Conservation (phyloP, 176 grass and related monocot genomes). For the Hyparrhenia diplandra region DNA sequence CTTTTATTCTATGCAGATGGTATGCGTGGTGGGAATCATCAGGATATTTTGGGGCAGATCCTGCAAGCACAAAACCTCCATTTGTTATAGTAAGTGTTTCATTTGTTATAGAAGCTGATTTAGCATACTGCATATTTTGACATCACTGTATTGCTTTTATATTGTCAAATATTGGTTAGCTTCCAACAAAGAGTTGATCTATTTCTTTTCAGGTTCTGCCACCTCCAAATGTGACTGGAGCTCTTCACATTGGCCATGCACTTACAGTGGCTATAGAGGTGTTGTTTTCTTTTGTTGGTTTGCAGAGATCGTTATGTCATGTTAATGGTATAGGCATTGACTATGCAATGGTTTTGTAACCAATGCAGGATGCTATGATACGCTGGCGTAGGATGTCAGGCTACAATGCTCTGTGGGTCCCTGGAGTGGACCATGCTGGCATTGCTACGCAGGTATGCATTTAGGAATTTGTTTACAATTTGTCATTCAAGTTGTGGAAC, state of each 20-base stretch:
- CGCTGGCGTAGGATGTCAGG: slow-evolving; percentile 91
- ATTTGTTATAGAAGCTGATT: background rate
- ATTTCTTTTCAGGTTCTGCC: slow-evolving; percentile 58
- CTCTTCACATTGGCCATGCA: slow-evolving; percentile 86
- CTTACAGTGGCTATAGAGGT: slow-evolving; percentile 85
- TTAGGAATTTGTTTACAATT: background rate
- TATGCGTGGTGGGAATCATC: slow-evolving; percentile 85
- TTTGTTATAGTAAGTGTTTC: slow-evolving; percentile 76
- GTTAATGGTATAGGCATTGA: slow-evolving; percentile 12
- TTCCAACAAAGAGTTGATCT: background rate
- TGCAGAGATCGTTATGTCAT: background rate
- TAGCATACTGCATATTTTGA: background rate
- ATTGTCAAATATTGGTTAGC: background rate
- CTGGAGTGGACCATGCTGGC: slow-evolving; percentile 94
- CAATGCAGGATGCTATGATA: slow-evolving; percentile 79
- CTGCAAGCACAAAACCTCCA: slow-evolving; percentile 58
- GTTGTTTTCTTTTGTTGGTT: background rate
- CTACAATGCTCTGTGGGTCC: slow-evolving; percentile 86
- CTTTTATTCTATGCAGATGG: slow-evolving; percentile 43
- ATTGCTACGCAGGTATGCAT: slow-evolving; percentile 89
- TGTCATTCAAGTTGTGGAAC: too few species aligned
- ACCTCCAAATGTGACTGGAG: slow-evolving; percentile 88
- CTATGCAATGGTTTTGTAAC: slow-evolving; percentile 1
- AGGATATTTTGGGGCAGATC: slow-evolving; percentile 72
- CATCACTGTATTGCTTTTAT: background rate